Evolutionary conservation across 306 rosid genomes (phyloP).

Genomic region (Oxytropis ochrocephala): DNA sequence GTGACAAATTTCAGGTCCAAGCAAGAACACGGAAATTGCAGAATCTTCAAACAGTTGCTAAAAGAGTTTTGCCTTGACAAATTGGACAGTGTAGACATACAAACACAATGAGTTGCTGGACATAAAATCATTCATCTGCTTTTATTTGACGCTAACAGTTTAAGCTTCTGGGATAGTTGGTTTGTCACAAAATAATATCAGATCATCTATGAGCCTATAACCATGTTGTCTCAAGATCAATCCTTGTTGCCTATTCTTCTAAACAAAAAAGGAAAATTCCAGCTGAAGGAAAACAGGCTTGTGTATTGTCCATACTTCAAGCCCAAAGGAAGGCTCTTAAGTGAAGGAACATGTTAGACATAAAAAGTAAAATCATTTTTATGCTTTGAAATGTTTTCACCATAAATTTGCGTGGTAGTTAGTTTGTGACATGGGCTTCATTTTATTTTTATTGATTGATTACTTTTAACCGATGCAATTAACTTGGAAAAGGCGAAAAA

Average conservation of each 20-base stretch:
- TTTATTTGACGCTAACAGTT: not conserved
- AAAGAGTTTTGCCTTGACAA: not conserved
- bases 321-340: not conserved
- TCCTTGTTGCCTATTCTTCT: not conserved
- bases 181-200: not conserved
- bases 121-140: not conserved
- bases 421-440: not conserved
- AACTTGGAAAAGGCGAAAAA: not conserved
- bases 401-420: not conserved
- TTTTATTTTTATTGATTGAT: not conserved
- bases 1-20: conserved; percentile 12
- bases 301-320: not conserved
- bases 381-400: not conserved
- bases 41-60: not conserved
- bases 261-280: not conserved
- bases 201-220: not conserved
- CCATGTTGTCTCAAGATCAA: not conserved
- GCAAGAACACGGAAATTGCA: not conserved
- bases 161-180: not conserved
- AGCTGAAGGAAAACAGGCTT: not conserved
- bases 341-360: not conserved
- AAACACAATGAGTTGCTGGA: not conserved
- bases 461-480: not conserved
- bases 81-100: not conserved
- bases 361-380: not conserved